Conservation (phyloP, 106 monocot species). For the Chionographis japonica region DNA sequence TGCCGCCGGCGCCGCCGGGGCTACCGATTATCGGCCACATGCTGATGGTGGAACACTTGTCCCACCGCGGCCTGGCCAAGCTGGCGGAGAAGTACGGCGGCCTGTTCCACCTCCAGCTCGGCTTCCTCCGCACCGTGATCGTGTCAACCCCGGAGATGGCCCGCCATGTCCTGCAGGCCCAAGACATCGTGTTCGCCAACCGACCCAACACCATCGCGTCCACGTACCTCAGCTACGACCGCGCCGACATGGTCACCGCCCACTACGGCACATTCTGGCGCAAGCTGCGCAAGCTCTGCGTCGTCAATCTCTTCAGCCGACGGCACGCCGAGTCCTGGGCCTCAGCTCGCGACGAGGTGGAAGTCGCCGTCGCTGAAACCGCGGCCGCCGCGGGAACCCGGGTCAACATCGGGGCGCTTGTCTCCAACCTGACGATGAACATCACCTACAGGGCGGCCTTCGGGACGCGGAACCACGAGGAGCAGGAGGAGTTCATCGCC, state of each 20-base stretch:
- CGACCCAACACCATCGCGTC: conserved; percentile 75
- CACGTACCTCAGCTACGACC: conserved; percentile 80
- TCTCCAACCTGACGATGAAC: conserved; percentile 75
- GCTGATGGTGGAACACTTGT: conserved; percentile 78
- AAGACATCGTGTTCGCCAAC: conserved; percentile 76
- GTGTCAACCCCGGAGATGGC: conserved; percentile 83
- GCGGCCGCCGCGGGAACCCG: conserved; percentile 10
- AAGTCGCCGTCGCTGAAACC: conserved; percentile 10
- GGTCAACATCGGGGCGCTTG: conserved; percentile 64
- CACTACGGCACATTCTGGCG: conserved; percentile 98
- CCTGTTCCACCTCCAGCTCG: conserved; percentile 69
- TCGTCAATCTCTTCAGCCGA: conserved; percentile 90
- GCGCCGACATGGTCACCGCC: conserved; percentile 94
- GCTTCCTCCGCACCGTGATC: conserved; percentile 54
- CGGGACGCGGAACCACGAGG: conserved; percentile 35
- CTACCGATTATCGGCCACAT: conserved; percentile 86
- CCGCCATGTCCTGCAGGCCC: conserved; percentile 70
- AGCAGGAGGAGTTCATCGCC: conserved; percentile 54
- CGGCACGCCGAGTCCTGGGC: conserved; percentile 79
- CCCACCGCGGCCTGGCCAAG: conserved; percentile 83
- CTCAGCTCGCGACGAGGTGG: conserved; percentile 76
- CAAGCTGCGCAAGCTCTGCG: conserved; percentile 92
- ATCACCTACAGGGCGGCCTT: conserved; percentile 75
- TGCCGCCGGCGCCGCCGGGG: conserved; percentile 63
- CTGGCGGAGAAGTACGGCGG: conserved; percentile 63